These are phyloP conservation scores for Crataegus laevigata DNA, from an alignment of 306 rosid species.

Conservation along the genomic window DNA sequence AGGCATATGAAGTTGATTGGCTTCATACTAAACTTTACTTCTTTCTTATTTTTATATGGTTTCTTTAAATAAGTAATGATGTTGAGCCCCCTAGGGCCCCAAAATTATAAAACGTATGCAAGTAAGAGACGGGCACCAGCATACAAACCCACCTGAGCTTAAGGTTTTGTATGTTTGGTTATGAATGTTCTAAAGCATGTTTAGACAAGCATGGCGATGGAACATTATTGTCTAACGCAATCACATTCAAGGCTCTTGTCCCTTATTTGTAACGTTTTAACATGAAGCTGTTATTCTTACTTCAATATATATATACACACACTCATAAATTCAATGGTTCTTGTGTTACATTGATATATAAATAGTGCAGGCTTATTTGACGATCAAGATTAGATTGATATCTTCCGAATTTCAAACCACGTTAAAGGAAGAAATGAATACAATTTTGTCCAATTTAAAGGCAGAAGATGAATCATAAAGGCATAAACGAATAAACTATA, in stretches of 20 bases:
- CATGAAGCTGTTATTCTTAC: neutral
- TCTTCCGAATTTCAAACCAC: neutral
- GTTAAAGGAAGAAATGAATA: too few species aligned
- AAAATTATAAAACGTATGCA: neutral
- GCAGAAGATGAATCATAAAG: neutral
- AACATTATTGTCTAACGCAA: too few species aligned
- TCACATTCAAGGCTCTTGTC: neutral
- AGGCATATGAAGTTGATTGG: neutral
- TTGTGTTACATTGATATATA: too few species aligned
- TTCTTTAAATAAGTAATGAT: neutral
- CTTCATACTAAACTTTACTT: neutral
- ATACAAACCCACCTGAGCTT: neutral
- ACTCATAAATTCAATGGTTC: neutral
- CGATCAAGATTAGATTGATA: neutral
- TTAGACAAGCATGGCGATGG: neutral
- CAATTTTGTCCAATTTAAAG: neutral
- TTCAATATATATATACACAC: too few species aligned
- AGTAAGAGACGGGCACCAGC: neutral
- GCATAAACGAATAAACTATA: too few species aligned
- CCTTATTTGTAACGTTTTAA: too few species aligned
- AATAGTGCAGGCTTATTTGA: too few species aligned
- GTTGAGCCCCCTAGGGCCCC: neutral
- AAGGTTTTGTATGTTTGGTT: neutral
- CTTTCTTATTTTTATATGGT: neutral
- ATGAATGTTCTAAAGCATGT: neutral